A percentile compares a stretch with the other conserved stretches of the same genome.
phyloP scores from a whole-genome alignment of 1,284 basidiomycete species.

The Trichosporon sp. region DNA sequence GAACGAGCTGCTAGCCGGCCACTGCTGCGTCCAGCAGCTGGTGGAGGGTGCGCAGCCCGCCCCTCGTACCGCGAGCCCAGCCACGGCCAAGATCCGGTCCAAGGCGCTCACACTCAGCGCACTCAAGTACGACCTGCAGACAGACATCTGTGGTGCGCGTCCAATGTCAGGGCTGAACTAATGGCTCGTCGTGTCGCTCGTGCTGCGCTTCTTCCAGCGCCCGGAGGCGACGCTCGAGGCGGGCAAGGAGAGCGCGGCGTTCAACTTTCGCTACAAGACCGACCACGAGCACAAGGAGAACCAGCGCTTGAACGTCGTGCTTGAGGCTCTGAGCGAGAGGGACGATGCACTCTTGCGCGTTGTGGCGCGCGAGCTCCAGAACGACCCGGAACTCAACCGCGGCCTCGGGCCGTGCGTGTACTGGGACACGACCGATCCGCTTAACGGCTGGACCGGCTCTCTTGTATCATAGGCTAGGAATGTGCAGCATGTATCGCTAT shows the following conservation, averaged over 20 bases:
- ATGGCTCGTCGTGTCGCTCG: neutral
- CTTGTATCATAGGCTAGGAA: neutral
- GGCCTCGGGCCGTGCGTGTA: conserved; percentile 5
- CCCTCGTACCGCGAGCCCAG: neutral
- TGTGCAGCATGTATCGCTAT: neutral
- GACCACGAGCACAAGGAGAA: neutral
- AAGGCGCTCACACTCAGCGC: neutral
- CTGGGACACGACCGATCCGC: neutral
- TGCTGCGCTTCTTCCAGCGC: conserved; percentile 5
- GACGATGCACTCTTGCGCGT: neutral
- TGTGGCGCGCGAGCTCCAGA: neutral
- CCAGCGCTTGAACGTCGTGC: neutral
- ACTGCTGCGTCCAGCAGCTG: neutral
- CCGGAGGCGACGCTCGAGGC: neutral
- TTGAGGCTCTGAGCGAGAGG: neutral
- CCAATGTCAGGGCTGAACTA: neutral
- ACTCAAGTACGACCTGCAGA: conserved; percentile 5
- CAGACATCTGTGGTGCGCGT: neutral
- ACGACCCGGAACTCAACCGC: neutral
- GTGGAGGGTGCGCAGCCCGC: neutral
- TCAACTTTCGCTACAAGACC: neutral
- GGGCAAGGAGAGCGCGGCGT: neutral
- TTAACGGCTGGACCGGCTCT: neutral
- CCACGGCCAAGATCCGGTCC: neutral
- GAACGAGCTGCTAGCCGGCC: neutral